phyloP scores from a whole-genome alignment of 129 eudicot species.

The Centrapalus pauciflorus region DNA sequence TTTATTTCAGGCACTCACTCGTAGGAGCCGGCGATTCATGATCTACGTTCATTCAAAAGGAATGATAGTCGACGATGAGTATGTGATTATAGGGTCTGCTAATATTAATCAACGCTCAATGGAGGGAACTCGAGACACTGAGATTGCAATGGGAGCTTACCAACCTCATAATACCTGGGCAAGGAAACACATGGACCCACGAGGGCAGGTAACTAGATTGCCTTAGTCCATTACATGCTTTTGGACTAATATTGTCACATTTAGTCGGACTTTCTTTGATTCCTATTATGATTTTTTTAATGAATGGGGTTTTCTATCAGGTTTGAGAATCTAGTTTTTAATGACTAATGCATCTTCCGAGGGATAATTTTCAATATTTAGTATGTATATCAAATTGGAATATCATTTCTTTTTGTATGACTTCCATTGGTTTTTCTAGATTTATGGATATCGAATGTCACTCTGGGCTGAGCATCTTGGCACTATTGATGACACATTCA shows the following conservation, averaged over 20 bases:
- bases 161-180: slow-evolving; percentile 93
- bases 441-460: slow-evolving; percentile 92
- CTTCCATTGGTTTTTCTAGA: slow-evolving; percentile 20
- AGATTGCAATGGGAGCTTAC: slow-evolving; percentile 98
- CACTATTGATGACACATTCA: slow-evolving; percentile 53
- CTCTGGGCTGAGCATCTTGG: slow-evolving; percentile 94
- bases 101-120: slow-evolving; percentile 89
- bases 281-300: too few species aligned
- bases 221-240: too few species aligned
- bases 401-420: neutral
- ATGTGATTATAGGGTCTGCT: slow-evolving; percentile 79
- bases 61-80: slow-evolving; percentile 97
- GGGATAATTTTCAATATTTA: neutral
- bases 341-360: too few species aligned
- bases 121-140: slow-evolving; percentile 94
- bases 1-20: slow-evolving; percentile 53
- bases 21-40: slow-evolving; percentile 78
- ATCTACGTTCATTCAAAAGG: slow-evolving; percentile 96
- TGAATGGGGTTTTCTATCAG: too few species aligned
- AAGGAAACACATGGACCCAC: slow-evolving; percentile 50
- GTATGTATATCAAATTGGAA: neutral
- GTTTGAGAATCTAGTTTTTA: too few species aligned
- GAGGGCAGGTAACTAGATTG: slow-evolving; percentile 91
- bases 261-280: too few species aligned
- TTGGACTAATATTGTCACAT: too few species aligned